phyloP scores from a whole-genome alignment of 2,329 filamentous ascomycete genomes.

The Fusarium dimerum region DNA sequence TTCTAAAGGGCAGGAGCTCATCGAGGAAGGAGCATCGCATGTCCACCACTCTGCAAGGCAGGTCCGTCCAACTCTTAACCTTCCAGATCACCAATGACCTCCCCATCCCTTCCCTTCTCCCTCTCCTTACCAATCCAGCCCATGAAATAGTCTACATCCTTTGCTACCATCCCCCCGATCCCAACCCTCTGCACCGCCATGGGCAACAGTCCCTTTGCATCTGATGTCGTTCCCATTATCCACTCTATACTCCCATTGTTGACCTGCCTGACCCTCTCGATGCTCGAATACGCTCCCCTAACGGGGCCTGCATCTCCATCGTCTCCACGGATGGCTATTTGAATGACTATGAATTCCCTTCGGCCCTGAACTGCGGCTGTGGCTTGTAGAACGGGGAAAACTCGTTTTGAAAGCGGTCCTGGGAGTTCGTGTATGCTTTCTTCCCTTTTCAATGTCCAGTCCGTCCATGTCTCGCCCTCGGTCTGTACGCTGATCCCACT shows the following conservation, averaged over 20 bases:
- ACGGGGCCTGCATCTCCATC: conserved; percentile 49
- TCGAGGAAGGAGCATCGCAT: not conserved
- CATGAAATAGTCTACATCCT: conserved; percentile 71
- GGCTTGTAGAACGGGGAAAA: conserved; percentile 67
- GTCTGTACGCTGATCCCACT: conserved; percentile 39
- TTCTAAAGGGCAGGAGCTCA: not conserved
- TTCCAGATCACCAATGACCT: conserved; percentile 10
- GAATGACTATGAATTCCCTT: conserved; percentile 57
- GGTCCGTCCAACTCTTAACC: not conserved
- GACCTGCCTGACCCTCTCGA: conserved; percentile 60
- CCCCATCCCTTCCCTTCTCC: conserved; percentile 22
- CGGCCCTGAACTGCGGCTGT: conserved; percentile 45
- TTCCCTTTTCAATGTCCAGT: conserved; percentile 53
- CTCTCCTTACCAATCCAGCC: conserved; percentile 57
- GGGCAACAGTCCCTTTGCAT: conserved; percentile 69
- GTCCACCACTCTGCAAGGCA: not conserved
- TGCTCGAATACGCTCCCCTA: conserved; percentile 62
- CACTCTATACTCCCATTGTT: conserved; percentile 59
- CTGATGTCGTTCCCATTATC: conserved; percentile 76
- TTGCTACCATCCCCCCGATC: conserved; percentile 63
- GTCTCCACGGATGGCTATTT: conserved; percentile 47
- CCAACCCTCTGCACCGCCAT: conserved; percentile 65
- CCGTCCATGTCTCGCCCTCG: conserved; percentile 44
- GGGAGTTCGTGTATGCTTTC: conserved; percentile 69
- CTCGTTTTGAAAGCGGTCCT: conserved; percentile 60